phyloP scores from a whole-genome alignment of 805 yeast genomes.

The Dipodascus geniculatus region DNA sequence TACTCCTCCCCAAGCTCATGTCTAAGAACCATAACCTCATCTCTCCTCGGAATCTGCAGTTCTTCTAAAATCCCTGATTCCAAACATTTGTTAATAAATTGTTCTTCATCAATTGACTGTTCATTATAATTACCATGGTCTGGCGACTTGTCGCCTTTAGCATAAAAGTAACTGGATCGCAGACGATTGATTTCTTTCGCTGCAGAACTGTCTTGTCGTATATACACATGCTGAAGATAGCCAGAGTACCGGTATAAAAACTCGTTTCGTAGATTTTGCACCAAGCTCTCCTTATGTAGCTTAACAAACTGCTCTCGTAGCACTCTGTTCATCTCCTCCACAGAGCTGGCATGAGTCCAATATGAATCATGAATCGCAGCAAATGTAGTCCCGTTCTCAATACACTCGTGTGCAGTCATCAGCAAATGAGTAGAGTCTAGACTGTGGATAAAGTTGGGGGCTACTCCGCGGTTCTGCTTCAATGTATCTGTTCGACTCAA shows the following conservation, averaged over 20 bases:
- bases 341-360: slow-evolving; percentile 92
- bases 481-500: slow-evolving; percentile 73
- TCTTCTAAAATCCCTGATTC: slow-evolving; percentile 1
- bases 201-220: slow-evolving; percentile 31
- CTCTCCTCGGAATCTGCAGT: background rate
- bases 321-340: slow-evolving; percentile 54
- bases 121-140: background rate
- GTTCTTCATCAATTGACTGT: slow-evolving; percentile 2
- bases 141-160: no score
- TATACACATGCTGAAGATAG: slow-evolving; percentile 46
- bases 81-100: background rate
- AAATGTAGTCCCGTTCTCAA: slow-evolving; percentile 50
- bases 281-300: slow-evolving; percentile 62
- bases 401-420: slow-evolving; percentile 71
- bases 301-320: slow-evolving; percentile 71
- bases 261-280: slow-evolving; percentile 61
- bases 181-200: background rate
- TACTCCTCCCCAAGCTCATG: slow-evolving; percentile 11
- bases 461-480: slow-evolving; percentile 86
- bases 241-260: slow-evolving; percentile 70
- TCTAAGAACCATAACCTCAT: slow-evolving; percentile 3
- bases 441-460: slow-evolving; percentile 92
- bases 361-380: slow-evolving; percentile 97
- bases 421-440: slow-evolving; percentile 96
- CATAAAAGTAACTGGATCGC: background rate